Base-by-base conservation (phyloP, 352 stramenopile genomes). In the Pythium vanterpoolii region DNA sequence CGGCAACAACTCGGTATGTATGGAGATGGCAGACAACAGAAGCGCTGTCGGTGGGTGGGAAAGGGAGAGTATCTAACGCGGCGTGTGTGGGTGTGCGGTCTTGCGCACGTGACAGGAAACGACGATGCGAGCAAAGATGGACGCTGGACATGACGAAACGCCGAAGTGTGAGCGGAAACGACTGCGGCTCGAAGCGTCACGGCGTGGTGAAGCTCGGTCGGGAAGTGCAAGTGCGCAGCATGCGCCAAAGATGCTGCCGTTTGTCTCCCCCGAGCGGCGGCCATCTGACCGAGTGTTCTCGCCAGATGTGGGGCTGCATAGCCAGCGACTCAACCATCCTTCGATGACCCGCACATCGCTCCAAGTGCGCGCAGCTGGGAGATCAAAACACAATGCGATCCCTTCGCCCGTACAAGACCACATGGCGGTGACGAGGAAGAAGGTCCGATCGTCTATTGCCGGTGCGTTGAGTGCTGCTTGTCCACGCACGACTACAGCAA, bases 381-480 rank as follows among this genome's bases (percentile, higher is more conserved):
- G 30, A 26, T 26, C 44, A 14, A 11, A 46, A 27, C 23, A 30
- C 5, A 27, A 8, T 14, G 56, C 44, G 4, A 28, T 49, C 3
- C 63, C 55, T 19, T 61, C 53, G 24, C 34, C 58, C 28, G 66
- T 73, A 16, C 48, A 50, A 47, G 50, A 30, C 18, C 60, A 60
- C 13, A 52, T 67, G 36, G 26, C 33, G 23, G 24, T 42, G 13
- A 63, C 61, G 18, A 33, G 45, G 28, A 63, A 60, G 36, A 64
- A 60, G 26, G 31, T 70, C 34, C 49, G 64, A 31, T 44, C 50
- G 26, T 61, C 63, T 38, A 64, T 70, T 5, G 23, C 19, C 31
- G 56, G 61, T 73, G 46, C 51, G 55, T 51, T 4, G 10, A 18
- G 31, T 18, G 31, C 18, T 33, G 7, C 24, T 16, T 38, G 14